Conservation (phyloP, 2,329 filamentous ascomycete genomes). For the Paraphoma chrysanthemicola region DNA sequence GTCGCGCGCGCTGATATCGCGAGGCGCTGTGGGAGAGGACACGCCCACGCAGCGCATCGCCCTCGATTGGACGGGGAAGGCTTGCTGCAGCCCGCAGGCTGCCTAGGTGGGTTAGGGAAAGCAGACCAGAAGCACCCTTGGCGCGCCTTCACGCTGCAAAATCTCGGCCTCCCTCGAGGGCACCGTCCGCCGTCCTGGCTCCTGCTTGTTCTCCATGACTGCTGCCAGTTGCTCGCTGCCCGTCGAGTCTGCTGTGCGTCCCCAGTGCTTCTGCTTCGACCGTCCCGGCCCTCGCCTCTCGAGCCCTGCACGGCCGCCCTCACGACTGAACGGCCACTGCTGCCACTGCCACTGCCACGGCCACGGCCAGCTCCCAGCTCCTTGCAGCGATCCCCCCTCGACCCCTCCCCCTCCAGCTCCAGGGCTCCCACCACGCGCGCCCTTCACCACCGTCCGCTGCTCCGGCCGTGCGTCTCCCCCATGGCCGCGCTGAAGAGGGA, state of each 20-base stretch:
- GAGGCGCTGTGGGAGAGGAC: neutral
- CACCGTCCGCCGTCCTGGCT: neutral
- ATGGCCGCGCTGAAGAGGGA: slow-evolving; percentile 40
- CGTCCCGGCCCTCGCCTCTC: too few relatives aligned
- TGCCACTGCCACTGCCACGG: too few relatives aligned
- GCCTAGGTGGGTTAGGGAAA: slow-evolving; percentile 11
- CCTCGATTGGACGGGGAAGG: slow-evolving; percentile 22
- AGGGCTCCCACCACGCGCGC: slow-evolving; percentile 4
- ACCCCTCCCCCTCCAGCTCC: slow-evolving; percentile 6
- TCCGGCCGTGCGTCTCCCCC: slow-evolving; percentile 11
- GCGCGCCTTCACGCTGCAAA: slow-evolving; percentile 18
- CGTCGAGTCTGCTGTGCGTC: neutral
- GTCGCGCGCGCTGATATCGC: neutral
- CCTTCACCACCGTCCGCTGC: neutral
- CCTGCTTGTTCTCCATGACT: neutral
- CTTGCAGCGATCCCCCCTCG: slow-evolving; percentile 3
- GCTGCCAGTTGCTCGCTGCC: neutral
- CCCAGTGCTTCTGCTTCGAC: neutral
- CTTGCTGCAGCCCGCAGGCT: neutral
- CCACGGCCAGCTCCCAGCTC: neutral
- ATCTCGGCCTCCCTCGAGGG: slow-evolving; percentile 12
- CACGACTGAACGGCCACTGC: slow-evolving; percentile 11
- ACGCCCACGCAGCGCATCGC: neutral
- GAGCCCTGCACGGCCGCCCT: neutral
- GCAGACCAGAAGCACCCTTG: slow-evolving; percentile 13